Conservation (phyloP, 805 yeast genomes). For the Ogataea dorogensis region DNA sequence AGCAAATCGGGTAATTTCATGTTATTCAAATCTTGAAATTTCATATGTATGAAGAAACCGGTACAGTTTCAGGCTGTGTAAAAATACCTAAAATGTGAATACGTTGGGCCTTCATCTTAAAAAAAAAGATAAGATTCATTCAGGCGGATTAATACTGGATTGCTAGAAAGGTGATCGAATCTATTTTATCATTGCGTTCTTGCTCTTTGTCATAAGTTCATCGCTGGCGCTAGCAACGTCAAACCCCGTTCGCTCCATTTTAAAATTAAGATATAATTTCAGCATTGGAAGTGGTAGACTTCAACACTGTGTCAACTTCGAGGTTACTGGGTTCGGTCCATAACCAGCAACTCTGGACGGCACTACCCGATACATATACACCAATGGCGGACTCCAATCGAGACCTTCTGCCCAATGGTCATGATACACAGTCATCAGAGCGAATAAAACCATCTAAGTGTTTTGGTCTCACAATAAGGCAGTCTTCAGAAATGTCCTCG, state of each 20-base stretch:
- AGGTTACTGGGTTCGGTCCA: conserved; percentile 7
- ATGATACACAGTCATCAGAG: background rate
- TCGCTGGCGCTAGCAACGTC: background rate
- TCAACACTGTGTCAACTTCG: conserved; percentile 1
- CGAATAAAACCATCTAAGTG: conserved; percentile 28
- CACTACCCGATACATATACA: background rate
- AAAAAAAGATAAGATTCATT: conserved; percentile 9
- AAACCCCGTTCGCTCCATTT: too few relatives aligned
- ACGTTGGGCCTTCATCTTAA: conserved; percentile 5
- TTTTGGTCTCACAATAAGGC: conserved; percentile 57
- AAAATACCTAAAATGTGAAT: background rate
- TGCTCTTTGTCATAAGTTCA: too few relatives aligned
- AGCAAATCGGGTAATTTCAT: conserved; percentile 1
- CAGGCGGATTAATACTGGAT: background rate
- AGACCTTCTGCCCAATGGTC: background rate
- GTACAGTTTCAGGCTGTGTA: conserved; percentile 8
- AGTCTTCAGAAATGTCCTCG: conserved; percentile 49
- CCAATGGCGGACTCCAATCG: background rate
- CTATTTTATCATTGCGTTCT: background rate
- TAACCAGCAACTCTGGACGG: conserved; percentile 3
- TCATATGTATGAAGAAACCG: conserved; percentile 2
- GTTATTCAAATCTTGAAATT: conserved; percentile 4
- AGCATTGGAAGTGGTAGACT: conserved; percentile 6
- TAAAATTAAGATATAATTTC: too few relatives aligned
- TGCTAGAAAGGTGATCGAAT: background rate